Percentiles rank a stretch among this genome's conserved stretches.
These are phyloP conservation scores for Quercus robur DNA, from an alignment of 306 rosid species.

Conservation along the genomic window DNA sequence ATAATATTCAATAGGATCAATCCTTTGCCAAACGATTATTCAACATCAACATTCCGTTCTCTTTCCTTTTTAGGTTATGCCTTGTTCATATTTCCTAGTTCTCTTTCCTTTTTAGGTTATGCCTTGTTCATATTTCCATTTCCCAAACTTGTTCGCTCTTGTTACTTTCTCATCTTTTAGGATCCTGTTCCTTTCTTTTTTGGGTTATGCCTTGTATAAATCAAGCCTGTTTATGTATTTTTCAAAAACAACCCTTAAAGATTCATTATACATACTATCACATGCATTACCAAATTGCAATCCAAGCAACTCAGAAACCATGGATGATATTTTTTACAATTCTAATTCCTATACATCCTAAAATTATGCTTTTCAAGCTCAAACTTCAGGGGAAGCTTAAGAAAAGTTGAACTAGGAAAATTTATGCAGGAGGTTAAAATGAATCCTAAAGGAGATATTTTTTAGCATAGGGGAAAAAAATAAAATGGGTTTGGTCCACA, in stretches of 20 bases:
- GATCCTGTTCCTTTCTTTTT: no score
- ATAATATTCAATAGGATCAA: no score
- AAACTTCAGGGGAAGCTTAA: neutral
- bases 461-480: neutral
- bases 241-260: neutral
- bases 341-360: neutral
- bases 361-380: slow-evolving; percentile 11
- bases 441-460: neutral
- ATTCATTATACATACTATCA: neutral
- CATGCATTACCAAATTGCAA: neutral
- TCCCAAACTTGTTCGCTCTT: no score
- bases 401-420: neutral
- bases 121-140: no score
- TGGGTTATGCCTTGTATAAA: no score
- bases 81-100: no score
- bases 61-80: no score
- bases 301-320: neutral
- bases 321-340: neutral
- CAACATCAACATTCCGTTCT: no score
- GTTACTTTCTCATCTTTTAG: no score
- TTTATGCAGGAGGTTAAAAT: neutral
- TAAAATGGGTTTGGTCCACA: neutral
- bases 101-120: no score
- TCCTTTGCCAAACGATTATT: no score
- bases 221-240: no score